Conservation (phyloP, 169 alveolate species). For the Babesia caballi region DNA sequence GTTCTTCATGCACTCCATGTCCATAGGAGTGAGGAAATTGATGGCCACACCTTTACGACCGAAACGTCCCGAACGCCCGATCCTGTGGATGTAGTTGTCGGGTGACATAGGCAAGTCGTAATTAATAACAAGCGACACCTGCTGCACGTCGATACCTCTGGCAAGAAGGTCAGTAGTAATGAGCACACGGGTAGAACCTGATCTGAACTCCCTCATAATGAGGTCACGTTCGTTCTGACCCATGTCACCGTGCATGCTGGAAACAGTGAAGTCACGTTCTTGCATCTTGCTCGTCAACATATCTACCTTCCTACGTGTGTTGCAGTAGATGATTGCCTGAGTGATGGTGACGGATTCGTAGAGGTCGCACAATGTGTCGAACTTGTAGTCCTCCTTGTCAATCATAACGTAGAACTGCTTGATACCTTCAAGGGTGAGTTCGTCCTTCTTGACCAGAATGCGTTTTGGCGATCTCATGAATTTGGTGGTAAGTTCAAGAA, state of each 20-base stretch:
- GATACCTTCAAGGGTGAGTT: constrained; percentile 97
- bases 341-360: constrained; percentile 97
- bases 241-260: constrained; percentile 98
- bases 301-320: constrained; percentile 95
- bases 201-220: constrained; percentile 96
- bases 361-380: constrained; percentile 91
- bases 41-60: constrained; percentile 99
- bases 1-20: constrained; percentile 91
- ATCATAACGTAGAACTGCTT: constrained; percentile 97
- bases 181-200: constrained; percentile 96
- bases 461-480: constrained; percentile 96
- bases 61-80: constrained; percentile 99
- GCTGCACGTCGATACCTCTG: constrained; percentile 98
- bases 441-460: constrained; percentile 96
- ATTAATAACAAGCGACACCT: constrained; percentile 96
- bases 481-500: constrained; percentile 91
- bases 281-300: constrained; percentile 91
- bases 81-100: constrained; percentile 97
- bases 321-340: constrained; percentile 97
- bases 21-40: constrained; percentile 94
- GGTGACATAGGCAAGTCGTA: constrained; percentile 96
- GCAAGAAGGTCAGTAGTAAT: constrained; percentile 98
- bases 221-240: constrained; percentile 96
- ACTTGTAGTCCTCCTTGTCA: constrained; percentile 96
- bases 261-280: constrained; percentile 93